Conservation (phyloP, 495 filamentous ascomycete genomes). For the Aspergillus haitiensis region DNA sequence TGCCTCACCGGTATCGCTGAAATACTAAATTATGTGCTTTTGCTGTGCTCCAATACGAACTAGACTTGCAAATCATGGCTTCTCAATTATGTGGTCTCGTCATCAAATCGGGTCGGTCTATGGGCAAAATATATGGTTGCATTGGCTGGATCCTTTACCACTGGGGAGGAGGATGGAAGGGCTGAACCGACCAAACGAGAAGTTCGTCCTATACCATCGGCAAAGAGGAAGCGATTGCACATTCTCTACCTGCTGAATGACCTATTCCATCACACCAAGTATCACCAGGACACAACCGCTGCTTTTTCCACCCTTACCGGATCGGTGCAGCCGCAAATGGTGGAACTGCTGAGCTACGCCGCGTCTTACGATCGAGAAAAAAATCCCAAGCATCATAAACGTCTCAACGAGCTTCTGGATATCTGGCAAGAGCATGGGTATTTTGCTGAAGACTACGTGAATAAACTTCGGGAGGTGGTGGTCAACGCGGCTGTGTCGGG, state of each 20-base stretch:
- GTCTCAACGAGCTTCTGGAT: constrained; percentile 63
- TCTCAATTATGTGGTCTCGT: constrained; percentile 66
- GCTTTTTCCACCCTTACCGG: constrained; percentile 55
- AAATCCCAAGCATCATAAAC: constrained; percentile 64
- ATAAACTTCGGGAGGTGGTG: constrained; percentile 60
- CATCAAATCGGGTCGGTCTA: constrained; percentile 62
- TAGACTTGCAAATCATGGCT: constrained; percentile 91
- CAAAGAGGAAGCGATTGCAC: constrained; percentile 70
- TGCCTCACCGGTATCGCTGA: constrained; percentile 36
- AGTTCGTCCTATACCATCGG: constrained; percentile 46
- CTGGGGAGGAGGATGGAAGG: constrained; percentile 23
- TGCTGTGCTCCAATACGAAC: constrained; percentile 45
- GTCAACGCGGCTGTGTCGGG: constrained; percentile 46
- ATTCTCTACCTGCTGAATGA: constrained; percentile 83
- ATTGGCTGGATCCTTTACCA: constrained; percentile 59
- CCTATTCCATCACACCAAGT: constrained; percentile 74
- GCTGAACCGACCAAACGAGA: constrained; percentile 16
- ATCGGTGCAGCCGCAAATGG: constrained; percentile 61
- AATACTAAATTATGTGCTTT: constrained; percentile 51
- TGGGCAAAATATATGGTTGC: constrained; percentile 77
- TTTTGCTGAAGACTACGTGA: constrained; percentile 58
- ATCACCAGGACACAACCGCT: constrained; percentile 48
- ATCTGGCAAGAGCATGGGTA: constrained; percentile 75
- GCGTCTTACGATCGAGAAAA: constrained; percentile 58
- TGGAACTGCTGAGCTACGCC: constrained; percentile 60